A percentile compares a stretch with the other conserved stretches of the same genome.
Evolutionary conservation across 495 filamentous ascomycete species (phyloP).

Genomic region (Oleoguttula mirabilis): DNA sequence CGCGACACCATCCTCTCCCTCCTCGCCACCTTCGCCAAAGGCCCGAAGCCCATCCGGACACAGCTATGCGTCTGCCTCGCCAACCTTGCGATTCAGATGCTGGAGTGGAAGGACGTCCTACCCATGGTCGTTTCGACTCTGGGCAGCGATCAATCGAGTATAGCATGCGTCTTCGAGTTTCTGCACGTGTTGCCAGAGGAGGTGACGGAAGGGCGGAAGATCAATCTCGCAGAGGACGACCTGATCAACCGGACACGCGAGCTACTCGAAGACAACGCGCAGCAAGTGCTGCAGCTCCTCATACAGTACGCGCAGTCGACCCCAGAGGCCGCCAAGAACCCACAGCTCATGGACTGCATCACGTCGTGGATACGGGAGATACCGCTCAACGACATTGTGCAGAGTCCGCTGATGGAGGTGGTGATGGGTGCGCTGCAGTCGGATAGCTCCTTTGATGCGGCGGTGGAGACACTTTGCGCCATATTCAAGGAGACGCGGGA

Average conservation of each 20-base stretch:
- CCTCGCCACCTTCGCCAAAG: conserved; percentile 63
- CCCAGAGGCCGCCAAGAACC: conserved; percentile 76
- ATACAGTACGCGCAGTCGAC: conserved; percentile 85
- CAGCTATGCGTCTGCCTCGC: conserved; percentile 92
- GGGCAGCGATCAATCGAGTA: conserved; percentile 60
- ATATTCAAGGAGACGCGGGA: conserved; percentile 89
- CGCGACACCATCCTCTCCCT: conserved; percentile 72
- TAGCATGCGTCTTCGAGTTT: conserved; percentile 85
- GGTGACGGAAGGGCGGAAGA: conserved; percentile 97
- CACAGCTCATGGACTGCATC: conserved; percentile 84
- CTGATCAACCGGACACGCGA: conserved; percentile 68
- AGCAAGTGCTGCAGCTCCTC: conserved; percentile 71
- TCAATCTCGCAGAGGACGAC: conserved; percentile 96
- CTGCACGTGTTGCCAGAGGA: conserved; percentile 93
- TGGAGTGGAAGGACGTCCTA: conserved; percentile 88
- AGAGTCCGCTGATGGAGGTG: conserved; percentile 70
- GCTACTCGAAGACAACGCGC: conserved; percentile 78
- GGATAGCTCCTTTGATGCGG: conserved; percentile 69
- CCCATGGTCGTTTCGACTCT: conserved; percentile 64
- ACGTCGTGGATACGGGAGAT: conserved; percentile 94
- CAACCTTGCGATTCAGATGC: conserved; percentile 91
- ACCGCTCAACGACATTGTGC: conserved; percentile 67
- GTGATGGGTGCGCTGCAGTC: conserved; percentile 64
- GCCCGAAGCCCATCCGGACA: conserved; percentile 81
- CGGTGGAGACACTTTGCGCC: conserved; percentile 85